A percentile compares a stretch with the other conserved stretches of the same genome.
Conservation (phyloP, 345 rosid genomes). For the Eucalyptus curtisii region DNA sequence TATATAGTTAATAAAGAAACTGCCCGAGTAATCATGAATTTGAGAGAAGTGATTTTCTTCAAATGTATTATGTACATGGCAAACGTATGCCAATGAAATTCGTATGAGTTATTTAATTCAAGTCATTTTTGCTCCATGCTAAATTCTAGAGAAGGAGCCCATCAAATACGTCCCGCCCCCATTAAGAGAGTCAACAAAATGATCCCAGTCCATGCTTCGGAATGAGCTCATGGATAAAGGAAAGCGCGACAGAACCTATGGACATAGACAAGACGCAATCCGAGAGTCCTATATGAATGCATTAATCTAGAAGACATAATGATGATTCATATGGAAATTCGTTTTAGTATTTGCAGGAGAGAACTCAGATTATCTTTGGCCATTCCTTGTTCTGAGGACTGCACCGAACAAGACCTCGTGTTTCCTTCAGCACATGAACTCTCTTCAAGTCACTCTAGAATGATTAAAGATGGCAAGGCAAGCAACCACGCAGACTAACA, state of each 20-base stretch:
- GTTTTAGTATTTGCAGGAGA: not conserved
- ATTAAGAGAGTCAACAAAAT: too few relatives aligned
- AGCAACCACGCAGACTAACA: not conserved
- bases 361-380: not conserved
- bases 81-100: not conserved
- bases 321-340: not conserved
- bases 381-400: not conserved
- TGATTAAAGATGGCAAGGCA: not conserved
- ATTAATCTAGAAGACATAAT: not conserved
- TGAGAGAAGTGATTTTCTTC: not conserved
- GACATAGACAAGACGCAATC: not conserved
- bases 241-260: not conserved
- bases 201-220: not conserved
- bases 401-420: not conserved
- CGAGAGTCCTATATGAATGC: not conserved
- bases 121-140: fast-evolving
- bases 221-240: not conserved
- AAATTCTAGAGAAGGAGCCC: not conserved
- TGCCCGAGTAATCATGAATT: not conserved
- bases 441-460: not conserved
- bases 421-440: not conserved
- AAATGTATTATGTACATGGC: not conserved
- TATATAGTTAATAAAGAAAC: not conserved
- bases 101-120: fast-evolving
- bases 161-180: not conserved